Evolutionary conservation across 2,329 filamentous ascomycete species (phyloP).

Genomic region (Cadophora sp.): DNA sequence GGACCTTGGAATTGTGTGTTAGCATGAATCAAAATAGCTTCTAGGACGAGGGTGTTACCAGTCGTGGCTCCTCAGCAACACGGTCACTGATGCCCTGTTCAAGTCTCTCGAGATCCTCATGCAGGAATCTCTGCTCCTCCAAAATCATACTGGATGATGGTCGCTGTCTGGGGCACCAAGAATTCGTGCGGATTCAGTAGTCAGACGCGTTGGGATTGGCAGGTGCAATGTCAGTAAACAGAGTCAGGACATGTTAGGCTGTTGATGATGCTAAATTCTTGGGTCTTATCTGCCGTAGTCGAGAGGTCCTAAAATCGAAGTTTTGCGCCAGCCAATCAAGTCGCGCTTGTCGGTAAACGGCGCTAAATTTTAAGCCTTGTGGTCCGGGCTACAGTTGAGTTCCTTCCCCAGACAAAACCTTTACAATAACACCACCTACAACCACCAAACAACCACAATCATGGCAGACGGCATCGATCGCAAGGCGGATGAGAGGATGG

Average conservation of each 20-base stretch:
- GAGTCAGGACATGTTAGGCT: conserved; percentile 1
- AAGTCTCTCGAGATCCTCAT: conserved; percentile 95
- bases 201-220: background rate
- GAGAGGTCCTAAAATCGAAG: conserved; percentile 1
- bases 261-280: conserved; percentile 18
- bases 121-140: conserved; percentile 91
- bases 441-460: conserved; percentile 35
- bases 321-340: conserved; percentile 39
- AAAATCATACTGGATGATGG: conserved; percentile 67
- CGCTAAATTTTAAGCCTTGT: conserved; percentile 32
- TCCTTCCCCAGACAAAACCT: conserved; percentile 17
- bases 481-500: conserved; percentile 94
- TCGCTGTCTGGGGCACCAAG: background rate
- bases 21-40: conserved; percentile 1
- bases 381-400: background rate
- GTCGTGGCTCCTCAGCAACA: conserved; percentile 85
- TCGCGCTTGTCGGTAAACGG: conserved; percentile 13
- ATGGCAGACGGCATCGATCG: conserved; percentile 95
- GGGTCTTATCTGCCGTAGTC: background rate
- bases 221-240: background rate
- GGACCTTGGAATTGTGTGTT: conserved; percentile 63
- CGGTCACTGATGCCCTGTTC: conserved; percentile 94
- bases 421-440: conserved; percentile 19
- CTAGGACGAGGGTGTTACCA: conserved; percentile 60
- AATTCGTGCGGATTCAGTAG: background rate